phyloP scores from a whole-genome alignment of 108 stramenopile genomes.

The Fragilaria crotonensis region DNA sequence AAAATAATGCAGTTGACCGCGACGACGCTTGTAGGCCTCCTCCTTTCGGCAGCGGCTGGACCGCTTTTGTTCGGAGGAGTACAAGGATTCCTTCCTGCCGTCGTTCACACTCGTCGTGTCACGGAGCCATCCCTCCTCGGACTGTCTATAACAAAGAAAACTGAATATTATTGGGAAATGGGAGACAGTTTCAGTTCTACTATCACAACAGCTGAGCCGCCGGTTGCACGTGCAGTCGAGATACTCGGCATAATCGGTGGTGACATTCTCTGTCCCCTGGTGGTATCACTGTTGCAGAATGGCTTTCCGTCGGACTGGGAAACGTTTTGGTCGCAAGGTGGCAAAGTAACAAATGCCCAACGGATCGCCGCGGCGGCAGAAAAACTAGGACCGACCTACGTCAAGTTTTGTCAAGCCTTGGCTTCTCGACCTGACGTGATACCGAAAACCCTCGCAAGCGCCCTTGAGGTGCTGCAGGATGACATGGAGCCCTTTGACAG shows the following conservation, averaged over 20 bases:
- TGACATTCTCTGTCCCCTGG: constrained; percentile 1
- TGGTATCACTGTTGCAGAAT: constrained; percentile 2
- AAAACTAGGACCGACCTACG: constrained; percentile 65
- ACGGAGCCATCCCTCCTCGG: no score
- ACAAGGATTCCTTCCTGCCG: no score
- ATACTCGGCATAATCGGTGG: neutral
- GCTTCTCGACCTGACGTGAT: constrained; percentile 64
- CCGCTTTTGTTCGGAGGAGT: no score
- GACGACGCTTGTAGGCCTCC: no score
- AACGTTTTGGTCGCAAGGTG: constrained; percentile 8
- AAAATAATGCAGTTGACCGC: no score
- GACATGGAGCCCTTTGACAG: constrained; percentile 64
- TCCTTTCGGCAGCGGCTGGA: no score
- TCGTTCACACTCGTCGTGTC: no score
- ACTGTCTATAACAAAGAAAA: no score
- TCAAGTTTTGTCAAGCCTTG: constrained; percentile 76
- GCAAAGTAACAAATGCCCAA: constrained; percentile 32
- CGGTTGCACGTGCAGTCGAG: constrained; percentile 1
- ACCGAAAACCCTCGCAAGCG: constrained; percentile 43
- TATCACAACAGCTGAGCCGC: no score
- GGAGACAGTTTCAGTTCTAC: no score
- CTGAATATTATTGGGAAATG: no score
- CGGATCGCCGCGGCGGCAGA: constrained; percentile 42
- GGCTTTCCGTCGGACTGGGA: constrained; percentile 8
- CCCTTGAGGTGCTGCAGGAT: constrained; percentile 53